phyloP scores from a whole-genome alignment of 495 filamentous ascomycete genomes.

The Tuber borchii region DNA sequence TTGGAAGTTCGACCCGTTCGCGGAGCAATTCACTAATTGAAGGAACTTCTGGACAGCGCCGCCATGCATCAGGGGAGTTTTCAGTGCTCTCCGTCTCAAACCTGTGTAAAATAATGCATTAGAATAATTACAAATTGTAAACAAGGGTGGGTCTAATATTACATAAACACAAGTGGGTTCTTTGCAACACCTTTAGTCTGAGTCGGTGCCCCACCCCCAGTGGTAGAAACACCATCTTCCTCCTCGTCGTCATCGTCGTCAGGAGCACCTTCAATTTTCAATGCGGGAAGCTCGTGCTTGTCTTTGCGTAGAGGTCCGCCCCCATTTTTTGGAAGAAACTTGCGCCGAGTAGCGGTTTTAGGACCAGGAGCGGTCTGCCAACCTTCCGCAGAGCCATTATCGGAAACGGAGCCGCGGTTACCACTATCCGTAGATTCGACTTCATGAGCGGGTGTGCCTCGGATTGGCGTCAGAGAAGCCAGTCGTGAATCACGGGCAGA shows the following conservation, averaged over 20 bases:
- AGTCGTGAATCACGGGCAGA: not conserved
- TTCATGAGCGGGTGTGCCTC: not conserved
- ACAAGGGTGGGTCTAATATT: conserved; percentile 4
- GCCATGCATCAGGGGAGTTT: conserved; percentile 42
- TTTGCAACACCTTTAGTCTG: conserved; percentile 6
- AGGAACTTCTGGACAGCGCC: conserved; percentile 47
- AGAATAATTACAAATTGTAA: conserved; percentile 5
- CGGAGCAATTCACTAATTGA: conserved; percentile 43
- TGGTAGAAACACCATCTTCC: not conserved
- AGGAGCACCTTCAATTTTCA: conserved; percentile 7
- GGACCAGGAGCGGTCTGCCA: not conserved
- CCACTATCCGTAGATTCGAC: conserved; percentile 1
- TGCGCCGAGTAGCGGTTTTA: not conserved
- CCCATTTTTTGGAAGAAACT: not conserved
- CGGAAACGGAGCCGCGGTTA: conserved; percentile 1
- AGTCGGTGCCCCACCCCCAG: not conserved
- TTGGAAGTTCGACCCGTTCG: conserved; percentile 33
- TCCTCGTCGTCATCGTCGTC: conserved; percentile 4
- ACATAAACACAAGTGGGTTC: conserved; percentile 29
- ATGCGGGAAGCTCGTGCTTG: conserved; percentile 7
- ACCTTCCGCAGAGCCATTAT: not conserved
- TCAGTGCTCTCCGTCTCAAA: conserved; percentile 36
- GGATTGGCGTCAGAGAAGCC: not conserved
- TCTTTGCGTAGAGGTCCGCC: not conserved
- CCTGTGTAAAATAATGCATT: conserved; percentile 14